Conservation (phyloP, 768 basidiomycete species). For the Paxillus involutus region DNA sequence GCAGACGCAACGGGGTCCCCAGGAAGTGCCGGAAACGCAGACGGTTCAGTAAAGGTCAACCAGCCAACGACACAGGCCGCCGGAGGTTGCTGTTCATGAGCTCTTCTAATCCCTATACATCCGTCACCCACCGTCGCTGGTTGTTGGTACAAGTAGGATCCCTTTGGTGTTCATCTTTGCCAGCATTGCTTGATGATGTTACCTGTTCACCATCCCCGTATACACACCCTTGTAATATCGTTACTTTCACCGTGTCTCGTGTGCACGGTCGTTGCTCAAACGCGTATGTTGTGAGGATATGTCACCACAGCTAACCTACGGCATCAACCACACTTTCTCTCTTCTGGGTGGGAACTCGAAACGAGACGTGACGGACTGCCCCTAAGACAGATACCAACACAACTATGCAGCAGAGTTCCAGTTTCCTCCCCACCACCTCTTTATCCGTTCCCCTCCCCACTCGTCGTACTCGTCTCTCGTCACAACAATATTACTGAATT, state of each 20-base stretch:
- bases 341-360: too few relatives aligned
- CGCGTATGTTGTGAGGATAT: background rate
- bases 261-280: background rate
- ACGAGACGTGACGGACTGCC: too few relatives aligned
- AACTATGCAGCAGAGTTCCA: conserved; percentile 50
- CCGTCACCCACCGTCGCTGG: background rate
- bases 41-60: conserved; percentile 66
- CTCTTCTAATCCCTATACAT: conserved; percentile 4
- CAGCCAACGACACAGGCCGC: conserved; percentile 49
- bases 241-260: conserved; percentile 8
- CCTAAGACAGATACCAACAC: background rate
- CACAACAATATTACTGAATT: conserved; percentile 56
- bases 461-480: conserved; percentile 87
- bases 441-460: conserved; percentile 82
- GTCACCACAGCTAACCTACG: background rate
- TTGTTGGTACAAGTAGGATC: conserved; percentile 2
- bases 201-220: conserved; percentile 8
- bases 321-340: background rate
- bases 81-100: conserved; percentile 55
- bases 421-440: conserved; percentile 92
- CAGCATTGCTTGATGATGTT: conserved; percentile 3
- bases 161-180: conserved; percentile 3
- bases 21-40: conserved; percentile 37
- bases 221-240: conserved; percentile 18
- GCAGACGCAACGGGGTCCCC: conserved; percentile 52